Percentiles rank a stretch among this genome's conserved stretches.
phyloP scores from a whole-genome alignment of 257 asterid species.

The Petunia secreta region DNA sequence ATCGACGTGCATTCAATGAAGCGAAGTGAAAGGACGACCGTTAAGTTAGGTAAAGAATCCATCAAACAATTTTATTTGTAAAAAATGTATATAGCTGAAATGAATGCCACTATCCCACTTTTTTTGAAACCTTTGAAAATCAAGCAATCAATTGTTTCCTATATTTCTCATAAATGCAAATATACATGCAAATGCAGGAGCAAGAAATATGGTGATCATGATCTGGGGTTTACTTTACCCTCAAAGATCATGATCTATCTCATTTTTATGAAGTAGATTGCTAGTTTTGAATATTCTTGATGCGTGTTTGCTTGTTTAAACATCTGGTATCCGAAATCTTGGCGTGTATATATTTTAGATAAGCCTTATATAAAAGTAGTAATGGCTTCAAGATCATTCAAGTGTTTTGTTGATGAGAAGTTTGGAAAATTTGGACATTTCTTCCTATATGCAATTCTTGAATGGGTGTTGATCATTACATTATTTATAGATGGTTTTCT shows the following conservation, averaged over 20 bases:
- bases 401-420: slow-evolving; percentile 51
- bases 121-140: slow-evolving; percentile 24
- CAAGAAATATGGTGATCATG: slow-evolving; percentile 50
- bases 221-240: slow-evolving; percentile 48
- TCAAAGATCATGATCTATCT: slow-evolving; percentile 65
- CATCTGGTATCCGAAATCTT: neutral
- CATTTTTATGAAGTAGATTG: slow-evolving; percentile 27
- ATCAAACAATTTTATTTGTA: slow-evolving; percentile 5
- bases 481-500: slow-evolving; percentile 76
- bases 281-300: slow-evolving; percentile 27
- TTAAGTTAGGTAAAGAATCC: slow-evolving; percentile 49
- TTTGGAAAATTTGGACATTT: slow-evolving; percentile 64
- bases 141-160: neutral
- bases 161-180: neutral
- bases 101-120: neutral
- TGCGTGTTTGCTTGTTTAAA: neutral
- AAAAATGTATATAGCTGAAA: slow-evolving; percentile 12
- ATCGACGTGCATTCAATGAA: neutral
- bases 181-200: slow-evolving; percentile 23
- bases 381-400: slow-evolving; percentile 32
- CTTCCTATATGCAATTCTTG: slow-evolving; percentile 64
- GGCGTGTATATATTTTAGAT: neutral
- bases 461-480: slow-evolving; percentile 71
- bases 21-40: slow-evolving; percentile 38
- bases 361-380: neutral